Conservation (phyloP, 140 eudicot species). For the Senecio squalidus region DNA sequence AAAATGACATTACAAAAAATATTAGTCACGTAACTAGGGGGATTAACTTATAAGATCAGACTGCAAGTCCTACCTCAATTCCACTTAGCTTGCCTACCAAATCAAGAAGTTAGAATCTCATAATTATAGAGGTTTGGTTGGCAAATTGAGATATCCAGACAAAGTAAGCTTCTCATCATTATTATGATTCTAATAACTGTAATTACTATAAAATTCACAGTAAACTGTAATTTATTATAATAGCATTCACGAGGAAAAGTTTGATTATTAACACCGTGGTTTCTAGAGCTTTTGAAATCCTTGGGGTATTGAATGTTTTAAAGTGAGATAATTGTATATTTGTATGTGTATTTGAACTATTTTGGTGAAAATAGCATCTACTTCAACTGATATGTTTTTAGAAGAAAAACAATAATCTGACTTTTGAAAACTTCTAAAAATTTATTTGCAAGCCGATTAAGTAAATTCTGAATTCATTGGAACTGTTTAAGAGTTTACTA, state of each 20-base stretch:
- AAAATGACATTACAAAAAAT: background rate
- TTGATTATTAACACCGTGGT: background rate
- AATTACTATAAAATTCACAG: background rate
- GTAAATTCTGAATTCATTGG: background rate
- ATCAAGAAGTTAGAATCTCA: conserved; percentile 5
- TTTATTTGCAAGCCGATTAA: background rate
- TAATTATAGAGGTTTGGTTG: background rate
- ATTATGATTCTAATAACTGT: background rate
- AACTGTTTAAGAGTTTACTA: background rate
- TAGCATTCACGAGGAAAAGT: background rate
- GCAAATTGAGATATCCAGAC: conserved; percentile 2
- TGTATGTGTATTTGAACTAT: conserved; percentile 7
- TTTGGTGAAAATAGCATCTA: background rate
- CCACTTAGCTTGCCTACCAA: background rate
- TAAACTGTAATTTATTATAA: background rate
- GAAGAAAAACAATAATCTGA: background rate
- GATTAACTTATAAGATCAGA: conserved; percentile 4
- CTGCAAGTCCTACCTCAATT: conserved; percentile 3
- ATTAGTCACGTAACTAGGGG: background rate
- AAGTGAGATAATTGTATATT: conserved; percentile 1
- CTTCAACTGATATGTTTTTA: background rate
- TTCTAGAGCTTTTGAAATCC: conserved; percentile 5
- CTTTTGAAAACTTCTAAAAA: background rate
- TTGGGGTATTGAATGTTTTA: background rate
- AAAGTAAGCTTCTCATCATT: background rate